A percentile compares a stretch with the other conserved stretches of the same genome.
phyloP scores from a whole-genome alignment of 2,329 filamentous ascomycete genomes.

The Fusarium incarnatum region DNA sequence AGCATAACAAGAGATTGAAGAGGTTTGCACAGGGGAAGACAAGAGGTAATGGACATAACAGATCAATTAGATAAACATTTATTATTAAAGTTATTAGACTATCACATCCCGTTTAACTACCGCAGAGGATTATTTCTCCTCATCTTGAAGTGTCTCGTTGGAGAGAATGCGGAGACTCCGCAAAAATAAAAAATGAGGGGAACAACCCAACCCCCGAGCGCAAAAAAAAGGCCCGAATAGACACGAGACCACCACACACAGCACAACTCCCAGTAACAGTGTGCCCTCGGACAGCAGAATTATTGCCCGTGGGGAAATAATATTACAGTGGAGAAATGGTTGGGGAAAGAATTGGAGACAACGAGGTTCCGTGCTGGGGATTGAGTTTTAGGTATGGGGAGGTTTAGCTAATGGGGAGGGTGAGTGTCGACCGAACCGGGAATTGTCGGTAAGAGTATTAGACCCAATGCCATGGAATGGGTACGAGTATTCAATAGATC shows the following conservation, averaged over 20 bases:
- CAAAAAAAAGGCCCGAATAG: slow-evolving; percentile 24
- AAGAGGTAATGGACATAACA: no score
- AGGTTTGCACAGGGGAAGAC: no score
- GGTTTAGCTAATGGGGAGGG: not conserved
- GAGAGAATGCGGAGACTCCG: slow-evolving; percentile 41
- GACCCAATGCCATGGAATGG: not conserved
- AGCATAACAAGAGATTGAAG: no score
- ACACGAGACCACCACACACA: not conserved
- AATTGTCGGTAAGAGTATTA: not conserved
- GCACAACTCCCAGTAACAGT: not conserved
- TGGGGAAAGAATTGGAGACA: slow-evolving; percentile 19
- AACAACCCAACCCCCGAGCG: not conserved
- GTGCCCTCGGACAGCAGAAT: slow-evolving; percentile 11
- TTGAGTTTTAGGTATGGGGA: not conserved
- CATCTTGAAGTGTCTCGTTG: slow-evolving; percentile 13
- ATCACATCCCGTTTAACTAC: not conserved
- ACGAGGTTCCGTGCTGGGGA: not conserved
- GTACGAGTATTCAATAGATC: not conserved
- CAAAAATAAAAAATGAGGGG: slow-evolving; percentile 34
- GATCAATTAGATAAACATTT: not conserved
- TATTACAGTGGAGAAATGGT: not conserved
- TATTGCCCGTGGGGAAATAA: slow-evolving; percentile 27
- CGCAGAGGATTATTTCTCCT: not conserved
- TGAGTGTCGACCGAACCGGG: slow-evolving; percentile 4
- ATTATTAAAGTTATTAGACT: not conserved